These are phyloP conservation scores for Glutinoglossum americanum DNA, from an alignment of 495 filamentous ascomycete species.

Conservation along the genomic window DNA sequence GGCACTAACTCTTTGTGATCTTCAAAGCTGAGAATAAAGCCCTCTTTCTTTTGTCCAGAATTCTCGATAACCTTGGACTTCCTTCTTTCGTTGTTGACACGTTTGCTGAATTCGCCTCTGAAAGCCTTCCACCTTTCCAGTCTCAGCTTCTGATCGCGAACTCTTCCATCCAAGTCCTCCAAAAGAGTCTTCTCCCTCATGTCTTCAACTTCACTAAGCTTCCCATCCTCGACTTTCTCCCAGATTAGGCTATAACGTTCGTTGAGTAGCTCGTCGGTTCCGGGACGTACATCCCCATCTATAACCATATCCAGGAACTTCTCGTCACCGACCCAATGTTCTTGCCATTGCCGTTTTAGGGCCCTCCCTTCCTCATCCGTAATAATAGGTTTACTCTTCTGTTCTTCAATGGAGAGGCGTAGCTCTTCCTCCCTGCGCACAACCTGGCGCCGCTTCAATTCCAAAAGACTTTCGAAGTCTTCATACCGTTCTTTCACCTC, in stretches of 20 bases:
- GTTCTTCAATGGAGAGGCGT: conserved; percentile 9
- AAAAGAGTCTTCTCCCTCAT: conserved; percentile 24
- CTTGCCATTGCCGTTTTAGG: conserved; percentile 30
- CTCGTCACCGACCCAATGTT: conserved; percentile 54
- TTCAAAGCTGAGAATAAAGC: background rate
- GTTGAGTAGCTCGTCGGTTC: conserved; percentile 39
- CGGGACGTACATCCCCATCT: conserved; percentile 35
- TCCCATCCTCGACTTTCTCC: conserved; percentile 33
- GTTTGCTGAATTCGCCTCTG: conserved; percentile 23
- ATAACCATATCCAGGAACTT: conserved; percentile 46
- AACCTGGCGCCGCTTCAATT: conserved; percentile 23
- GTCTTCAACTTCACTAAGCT: conserved; percentile 26
- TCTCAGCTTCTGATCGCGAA: conserved; percentile 31
- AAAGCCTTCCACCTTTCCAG: conserved; percentile 20
- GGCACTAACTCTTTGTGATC: background rate
- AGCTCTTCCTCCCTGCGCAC: conserved; percentile 22
- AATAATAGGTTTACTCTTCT: conserved; percentile 5
- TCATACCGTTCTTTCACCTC: conserved; percentile 26
- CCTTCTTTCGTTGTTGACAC: conserved; percentile 5
- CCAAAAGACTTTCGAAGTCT: conserved; percentile 37
- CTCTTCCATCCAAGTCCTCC: conserved; percentile 37
- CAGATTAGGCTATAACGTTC: conserved; percentile 44
- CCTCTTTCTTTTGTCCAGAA: background rate
- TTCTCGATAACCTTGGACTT: background rate
- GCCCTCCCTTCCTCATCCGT: conserved; percentile 20